Base-by-base conservation (phyloP, 176 grass and related monocot species). In the sorghum (Sorghum bicolor) region DNA sequence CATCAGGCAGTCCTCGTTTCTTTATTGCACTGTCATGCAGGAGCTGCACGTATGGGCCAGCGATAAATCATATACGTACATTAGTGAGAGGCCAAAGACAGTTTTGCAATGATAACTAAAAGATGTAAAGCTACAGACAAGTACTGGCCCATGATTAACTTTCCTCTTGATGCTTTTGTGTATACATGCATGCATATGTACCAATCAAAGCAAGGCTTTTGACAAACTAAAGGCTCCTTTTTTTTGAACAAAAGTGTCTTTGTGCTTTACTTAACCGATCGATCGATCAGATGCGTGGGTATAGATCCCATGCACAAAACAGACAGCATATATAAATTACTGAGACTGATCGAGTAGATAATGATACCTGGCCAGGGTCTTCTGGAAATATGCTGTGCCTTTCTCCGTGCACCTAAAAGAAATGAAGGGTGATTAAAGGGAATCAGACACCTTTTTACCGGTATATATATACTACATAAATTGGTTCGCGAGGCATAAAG, bases 321-420 rank as follows among this genome's bases (percentile, higher is more conserved):
- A 25, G n/a, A 50, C 11, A 25, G n/a, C 16, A n/a, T 67, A 19
- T 16, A 16, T 67, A 83, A 48, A 50, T 40, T 75, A 68, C 28
- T 45, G 66, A 29, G 63, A 73, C 76, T 83, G 40, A 83, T 79
- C 40, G 53, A 89, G 52, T 74, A 87, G 48, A 64, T 90, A 83
- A 86, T 58, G 70, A 80, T 94, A 94, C 91, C 88, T 90, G 88
- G 32, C 85, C 88, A 72, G 91, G 88, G 85, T 93, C 91, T 88
- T 93, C 91, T 80, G 88, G 75, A 83, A 93, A 90, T 83, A 90
- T 88, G 86, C 29, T 72, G 57, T 41, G 87, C 69, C 68, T 88
- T 58, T 90, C 78, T 76, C 74, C 86, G 19, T 80, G 88, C 39
- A 13, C 85, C 91, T 90, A 70, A 90, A 84, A 61, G 3, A 24